Conservation (phyloP, 129 eudicot species). For the Escallonia herrerae region DNA sequence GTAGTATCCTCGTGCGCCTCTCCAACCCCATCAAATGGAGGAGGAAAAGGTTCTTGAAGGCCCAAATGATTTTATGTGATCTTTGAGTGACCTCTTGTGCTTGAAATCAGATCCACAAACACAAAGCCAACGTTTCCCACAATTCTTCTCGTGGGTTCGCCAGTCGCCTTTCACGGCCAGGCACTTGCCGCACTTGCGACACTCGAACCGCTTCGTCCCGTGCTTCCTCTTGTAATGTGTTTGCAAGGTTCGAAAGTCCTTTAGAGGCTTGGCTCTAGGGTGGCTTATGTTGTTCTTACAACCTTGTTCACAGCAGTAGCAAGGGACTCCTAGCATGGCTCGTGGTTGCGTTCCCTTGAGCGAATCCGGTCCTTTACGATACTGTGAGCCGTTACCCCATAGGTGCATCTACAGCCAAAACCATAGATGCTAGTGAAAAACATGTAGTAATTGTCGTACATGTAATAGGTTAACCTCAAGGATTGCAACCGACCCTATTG, state of each 20-base stretch:
- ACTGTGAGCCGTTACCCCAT: conserved; percentile 94
- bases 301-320: conserved; percentile 83
- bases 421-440: no score
- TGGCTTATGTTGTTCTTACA: conserved; percentile 83
- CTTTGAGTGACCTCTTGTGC: conserved; percentile 87
- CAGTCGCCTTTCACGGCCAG: conserved; percentile 87
- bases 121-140: conserved; percentile 88
- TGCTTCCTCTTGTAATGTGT: conserved; percentile 91
- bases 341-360: conserved; percentile 67
- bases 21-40: conserved; percentile 18
- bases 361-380: conserved; percentile 70
- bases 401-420: conserved; percentile 62
- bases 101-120: conserved; percentile 82
- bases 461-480: no score
- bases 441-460: no score
- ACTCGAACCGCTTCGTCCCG: conserved; percentile 47
- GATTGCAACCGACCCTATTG: no score
- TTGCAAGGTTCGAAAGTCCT: conserved; percentile 77
- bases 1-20: not conserved
- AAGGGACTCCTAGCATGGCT: conserved; percentile 60
- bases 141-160: conserved; percentile 92
- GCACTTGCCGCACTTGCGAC: conserved; percentile 73
- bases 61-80: conserved; percentile 70
- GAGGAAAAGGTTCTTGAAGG: conserved; percentile 41
- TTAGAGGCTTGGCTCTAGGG: conserved; percentile 67